phyloP scores from a whole-genome alignment of 495 filamentous ascomycete species.

The Penicillium soppii region DNA sequence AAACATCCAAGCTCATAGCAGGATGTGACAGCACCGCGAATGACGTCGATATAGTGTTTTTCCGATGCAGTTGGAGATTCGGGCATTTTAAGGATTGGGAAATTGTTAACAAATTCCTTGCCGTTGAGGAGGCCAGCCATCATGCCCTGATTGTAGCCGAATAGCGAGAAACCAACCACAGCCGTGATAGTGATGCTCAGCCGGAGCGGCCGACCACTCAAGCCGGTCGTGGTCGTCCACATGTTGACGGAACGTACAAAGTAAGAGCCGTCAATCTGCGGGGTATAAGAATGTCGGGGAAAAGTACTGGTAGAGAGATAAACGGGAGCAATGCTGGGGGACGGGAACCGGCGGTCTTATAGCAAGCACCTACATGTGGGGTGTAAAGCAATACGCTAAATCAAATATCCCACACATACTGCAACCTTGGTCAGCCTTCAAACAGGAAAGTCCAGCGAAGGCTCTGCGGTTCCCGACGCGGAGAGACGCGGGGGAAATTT shows the following conservation, averaged over 20 bases:
- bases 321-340: background rate
- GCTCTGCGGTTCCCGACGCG: constrained; percentile 5
- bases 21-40: constrained; percentile 42
- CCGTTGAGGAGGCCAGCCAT: constrained; percentile 25
- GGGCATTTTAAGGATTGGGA: constrained; percentile 15
- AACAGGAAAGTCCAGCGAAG: constrained; percentile 17
- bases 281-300: constrained; percentile 1
- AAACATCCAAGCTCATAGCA: constrained; percentile 58
- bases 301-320: background rate
- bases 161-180: constrained; percentile 25
- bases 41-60: constrained; percentile 17
- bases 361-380: constrained; percentile 11
- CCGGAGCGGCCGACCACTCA: constrained; percentile 18
- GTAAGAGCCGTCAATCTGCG: constrained; percentile 9
- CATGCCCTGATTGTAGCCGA: constrained; percentile 29
- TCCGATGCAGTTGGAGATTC: background rate
- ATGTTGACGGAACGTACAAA: constrained; percentile 19
- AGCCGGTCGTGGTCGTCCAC: constrained; percentile 23
- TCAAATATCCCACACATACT: background rate
- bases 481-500: constrained; percentile 7
- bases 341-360: constrained; percentile 10
- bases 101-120: constrained; percentile 16
- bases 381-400: constrained; percentile 1
- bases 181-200: constrained; percentile 24
- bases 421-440: constrained; percentile 3